Evolutionary conservation across 2,329 filamentous ascomycete genomes (phyloP).

Genomic region (Penicillium sp.): DNA sequence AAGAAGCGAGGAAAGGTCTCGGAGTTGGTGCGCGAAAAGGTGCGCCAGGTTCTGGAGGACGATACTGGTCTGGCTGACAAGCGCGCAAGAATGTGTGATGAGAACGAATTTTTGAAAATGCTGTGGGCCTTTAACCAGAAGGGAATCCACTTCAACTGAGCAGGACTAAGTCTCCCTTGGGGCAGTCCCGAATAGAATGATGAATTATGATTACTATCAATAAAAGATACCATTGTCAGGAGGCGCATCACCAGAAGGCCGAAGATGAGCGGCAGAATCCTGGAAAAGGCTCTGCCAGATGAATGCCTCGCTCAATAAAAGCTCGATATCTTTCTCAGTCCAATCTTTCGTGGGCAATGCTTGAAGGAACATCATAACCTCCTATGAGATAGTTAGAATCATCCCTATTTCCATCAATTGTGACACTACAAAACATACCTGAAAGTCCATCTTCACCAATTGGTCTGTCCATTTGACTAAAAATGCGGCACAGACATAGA

Average conservation of each 20-base stretch:
- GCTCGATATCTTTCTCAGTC: constrained; percentile 98
- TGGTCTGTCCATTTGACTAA: constrained; percentile 98
- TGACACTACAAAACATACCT: constrained; percentile 34
- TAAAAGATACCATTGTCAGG: constrained; percentile 36
- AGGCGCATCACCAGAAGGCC: constrained; percentile 35
- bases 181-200: constrained; percentile 22
- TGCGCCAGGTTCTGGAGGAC: constrained; percentile 78
- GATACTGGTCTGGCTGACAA: constrained; percentile 79
- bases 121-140: constrained; percentile 85
- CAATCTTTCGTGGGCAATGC: constrained; percentile 87
- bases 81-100: constrained; percentile 81
- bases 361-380: constrained; percentile 99
- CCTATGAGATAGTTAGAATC: constrained; percentile 52
- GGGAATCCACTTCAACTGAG: constrained; percentile 83
- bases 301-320: constrained; percentile 92
- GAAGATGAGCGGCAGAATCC: constrained; percentile 85
- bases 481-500: constrained; percentile 97
- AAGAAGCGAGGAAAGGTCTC: constrained; percentile 78
- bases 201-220: constrained; percentile 37
- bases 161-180: constrained; percentile 6
- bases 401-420: neutral
- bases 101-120: constrained; percentile 85
- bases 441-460: constrained; percentile 94
- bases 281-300: constrained; percentile 99
- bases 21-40: constrained; percentile 81